Evolutionary conservation across 176 grass and related monocot genomes (phyloP), one percentile per base, ranked within the genome.

Genomic region (Neostapfia colusana): DNA sequence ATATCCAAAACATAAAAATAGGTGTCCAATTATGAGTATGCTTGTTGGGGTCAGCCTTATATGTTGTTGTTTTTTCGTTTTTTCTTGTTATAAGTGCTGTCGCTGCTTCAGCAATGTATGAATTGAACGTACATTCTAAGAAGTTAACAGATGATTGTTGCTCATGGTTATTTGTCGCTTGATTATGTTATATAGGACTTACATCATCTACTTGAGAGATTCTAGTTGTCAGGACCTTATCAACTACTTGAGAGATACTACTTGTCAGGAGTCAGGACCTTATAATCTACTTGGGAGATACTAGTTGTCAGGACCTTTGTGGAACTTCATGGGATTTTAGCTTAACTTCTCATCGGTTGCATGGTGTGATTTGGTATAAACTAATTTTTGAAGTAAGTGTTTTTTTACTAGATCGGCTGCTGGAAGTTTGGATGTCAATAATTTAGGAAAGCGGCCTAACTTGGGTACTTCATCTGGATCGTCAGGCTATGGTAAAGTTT

Each of bases 361-460:
- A 58, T 85, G 2, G 31, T 75, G 34, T 59, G 20, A 67, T 50
- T 79, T 63, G 25, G 50, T 21, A 35, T 77, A 87, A 69, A 31
- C 72, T 81, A 9, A 26, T 5, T 82, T 65, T 75, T 1, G 3
- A 79, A 62, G n/a, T n/a, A 36, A 51, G 10, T 77, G 17, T 64
- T 25, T 45, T 36, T 49, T 77, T 34, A 60, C 23, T 57, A 93
- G 93, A 81, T 87, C 59, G 78, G 73, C 78, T 86, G 79, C 67
- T 26, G 89, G 84, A 85, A 85, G 59, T 70, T 83, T 86, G 63
- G 89, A 89, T 69, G 74, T 81, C 50, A 88, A 75, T 65, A 77
- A 42, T 81, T 77, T 83, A 74, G 70, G 81, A 27, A 97, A 97
- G 85, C 91, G 62, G 63, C 63, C 74, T 56, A 97, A 97, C 39